phyloP scores from a whole-genome alignment of 345 rosid species.

The Angophora floribunda region DNA sequence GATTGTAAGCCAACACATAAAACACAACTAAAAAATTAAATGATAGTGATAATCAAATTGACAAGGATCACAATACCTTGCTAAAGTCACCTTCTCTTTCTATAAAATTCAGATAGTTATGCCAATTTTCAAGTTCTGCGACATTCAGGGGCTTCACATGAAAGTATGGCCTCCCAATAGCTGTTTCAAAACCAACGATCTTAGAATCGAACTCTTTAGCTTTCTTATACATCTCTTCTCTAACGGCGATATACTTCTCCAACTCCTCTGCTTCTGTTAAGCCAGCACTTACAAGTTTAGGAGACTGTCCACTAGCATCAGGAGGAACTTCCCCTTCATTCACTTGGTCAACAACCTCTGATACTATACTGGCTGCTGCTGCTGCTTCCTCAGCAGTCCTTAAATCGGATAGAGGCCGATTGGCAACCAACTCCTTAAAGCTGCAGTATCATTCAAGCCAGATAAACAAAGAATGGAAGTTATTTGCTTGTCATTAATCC shows the following conservation, averaged over 20 bases:
- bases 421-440: slow-evolving; percentile 78
- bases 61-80: slow-evolving; percentile 65
- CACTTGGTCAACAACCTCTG: slow-evolving; percentile 33
- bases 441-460: slow-evolving; percentile 23
- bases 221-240: slow-evolving; percentile 90
- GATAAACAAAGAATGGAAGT: neutral
- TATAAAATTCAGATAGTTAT: slow-evolving; percentile 70
- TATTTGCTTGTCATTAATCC: neutral
- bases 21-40: slow-evolving; percentile 56
- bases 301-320: slow-evolving; percentile 44
- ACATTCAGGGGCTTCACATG: slow-evolving; percentile 88
- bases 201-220: slow-evolving; percentile 93
- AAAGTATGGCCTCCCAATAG: slow-evolving; percentile 96
- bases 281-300: slow-evolving; percentile 58
- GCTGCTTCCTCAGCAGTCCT: slow-evolving; percentile 63
- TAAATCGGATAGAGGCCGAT: slow-evolving; percentile 72
- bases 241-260: slow-evolving; percentile 72
- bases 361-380: slow-evolving; percentile 12
- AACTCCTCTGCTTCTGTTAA: slow-evolving; percentile 81
- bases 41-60: slow-evolving; percentile 20
- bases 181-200: slow-evolving; percentile 89
- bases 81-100: slow-evolving; percentile 80
- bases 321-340: slow-evolving; percentile 49
- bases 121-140: slow-evolving; percentile 97
- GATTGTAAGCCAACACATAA: slow-evolving; percentile 76